Evolutionary conservation across 768 basidiomycete species (phyloP).

Genomic region (Podaxis rugospora): DNA sequence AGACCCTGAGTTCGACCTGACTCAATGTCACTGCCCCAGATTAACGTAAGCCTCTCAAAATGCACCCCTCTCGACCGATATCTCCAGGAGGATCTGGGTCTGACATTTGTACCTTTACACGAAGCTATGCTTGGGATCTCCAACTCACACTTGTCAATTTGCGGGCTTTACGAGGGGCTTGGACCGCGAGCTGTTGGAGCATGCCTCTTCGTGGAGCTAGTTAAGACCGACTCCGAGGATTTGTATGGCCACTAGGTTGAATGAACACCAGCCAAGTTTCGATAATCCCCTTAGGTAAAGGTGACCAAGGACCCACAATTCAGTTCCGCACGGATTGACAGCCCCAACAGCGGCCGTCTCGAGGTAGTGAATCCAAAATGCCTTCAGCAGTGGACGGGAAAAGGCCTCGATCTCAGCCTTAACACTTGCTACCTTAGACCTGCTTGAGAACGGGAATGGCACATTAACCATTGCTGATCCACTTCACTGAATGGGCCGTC

Average conservation of each 20-base stretch:
- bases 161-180: constrained; percentile 22
- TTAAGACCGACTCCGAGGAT: constrained; percentile 1
- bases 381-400: constrained; percentile 11
- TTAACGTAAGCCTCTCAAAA: constrained; percentile 11
- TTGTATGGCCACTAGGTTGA: not conserved
- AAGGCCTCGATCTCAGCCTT: not conserved
- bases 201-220: constrained; percentile 21
- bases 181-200: constrained; percentile 21
- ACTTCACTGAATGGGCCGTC: constrained; percentile 55
- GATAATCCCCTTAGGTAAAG: constrained; percentile 8
- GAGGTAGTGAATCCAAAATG: constrained; percentile 17
- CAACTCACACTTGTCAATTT: constrained; percentile 13
- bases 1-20: too few species aligned
- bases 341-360: constrained; percentile 17
- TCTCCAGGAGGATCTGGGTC: constrained; percentile 20
- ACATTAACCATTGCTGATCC: constrained; percentile 43
- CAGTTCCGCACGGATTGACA: constrained; percentile 15
- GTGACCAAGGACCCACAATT: not conserved
- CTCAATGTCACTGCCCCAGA: constrained; percentile 3
- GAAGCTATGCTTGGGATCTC: not conserved
- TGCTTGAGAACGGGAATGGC: constrained; percentile 43
- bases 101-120: constrained; percentile 14
- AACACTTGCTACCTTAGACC: constrained; percentile 10
- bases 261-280: constrained; percentile 14
- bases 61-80: not conserved